phyloP scores from a whole-genome alignment of 345 rosid genomes.

The Triadica sebifera region DNA sequence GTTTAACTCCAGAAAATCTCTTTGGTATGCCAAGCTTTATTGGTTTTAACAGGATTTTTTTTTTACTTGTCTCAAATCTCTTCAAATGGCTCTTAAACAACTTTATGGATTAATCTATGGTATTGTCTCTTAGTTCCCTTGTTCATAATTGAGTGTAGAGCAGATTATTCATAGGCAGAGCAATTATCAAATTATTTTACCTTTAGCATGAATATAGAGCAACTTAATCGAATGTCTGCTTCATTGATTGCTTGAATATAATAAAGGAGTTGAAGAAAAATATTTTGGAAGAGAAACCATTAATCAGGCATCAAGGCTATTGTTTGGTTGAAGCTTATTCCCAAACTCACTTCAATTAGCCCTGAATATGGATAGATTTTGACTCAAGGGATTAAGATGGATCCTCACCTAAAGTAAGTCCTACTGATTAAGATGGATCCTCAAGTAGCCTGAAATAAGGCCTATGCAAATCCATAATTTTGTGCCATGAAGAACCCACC shows the following conservation, averaged over 20 bases:
- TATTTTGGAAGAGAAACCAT: background rate
- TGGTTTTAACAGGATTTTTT: background rate
- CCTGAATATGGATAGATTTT: background rate
- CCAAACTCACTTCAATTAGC: background rate
- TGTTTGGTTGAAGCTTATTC: slow-evolving; percentile 1
- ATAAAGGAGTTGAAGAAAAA: background rate
- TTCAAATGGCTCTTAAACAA: background rate
- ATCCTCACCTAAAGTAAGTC: background rate
- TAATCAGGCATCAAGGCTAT: background rate
- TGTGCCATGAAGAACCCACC: background rate
- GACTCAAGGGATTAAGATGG: background rate
- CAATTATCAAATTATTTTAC: background rate
- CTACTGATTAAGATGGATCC: too few relatives aligned
- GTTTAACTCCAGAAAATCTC: background rate
- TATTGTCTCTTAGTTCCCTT: background rate
- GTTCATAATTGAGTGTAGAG: background rate
- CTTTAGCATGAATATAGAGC: background rate
- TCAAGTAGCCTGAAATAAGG: background rate
- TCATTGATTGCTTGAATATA: background rate
- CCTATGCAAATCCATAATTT: background rate
- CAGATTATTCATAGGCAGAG: background rate
- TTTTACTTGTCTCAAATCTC: background rate
- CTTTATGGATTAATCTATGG: background rate
- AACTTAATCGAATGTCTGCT: background rate
- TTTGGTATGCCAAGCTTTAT: background rate